phyloP scores from a whole-genome alignment of 495 filamentous ascomycete species.

The Lineolata rhizophorae region DNA sequence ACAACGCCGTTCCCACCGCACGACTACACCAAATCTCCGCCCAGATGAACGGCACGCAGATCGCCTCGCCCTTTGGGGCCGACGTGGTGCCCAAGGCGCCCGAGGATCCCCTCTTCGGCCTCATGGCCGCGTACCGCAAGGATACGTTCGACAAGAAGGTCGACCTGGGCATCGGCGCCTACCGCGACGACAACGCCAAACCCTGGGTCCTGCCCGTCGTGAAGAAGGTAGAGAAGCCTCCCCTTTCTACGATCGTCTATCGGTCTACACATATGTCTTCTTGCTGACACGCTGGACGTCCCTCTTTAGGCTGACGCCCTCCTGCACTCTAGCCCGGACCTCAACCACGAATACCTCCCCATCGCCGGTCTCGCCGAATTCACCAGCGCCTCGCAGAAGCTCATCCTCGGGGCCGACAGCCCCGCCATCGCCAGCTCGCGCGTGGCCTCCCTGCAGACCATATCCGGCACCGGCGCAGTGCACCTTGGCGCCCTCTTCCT shows the following conservation, averaged over 20 bases:
- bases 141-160: conserved; percentile 76
- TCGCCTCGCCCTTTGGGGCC: conserved; percentile 47
- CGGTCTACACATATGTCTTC: background rate
- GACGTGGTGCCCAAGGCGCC: conserved; percentile 74
- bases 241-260: conserved; percentile 1
- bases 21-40: too few species aligned
- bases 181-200: conserved; percentile 85
- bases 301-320: conserved; percentile 59
- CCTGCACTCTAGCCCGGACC: conserved; percentile 61
- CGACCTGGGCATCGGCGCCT: conserved; percentile 90
- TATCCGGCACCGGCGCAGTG: conserved; percentile 82
- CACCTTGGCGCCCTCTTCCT: conserved; percentile 81
- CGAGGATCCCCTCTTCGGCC: conserved; percentile 85
- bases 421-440: conserved; percentile 70
- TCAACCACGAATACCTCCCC: conserved; percentile 97
- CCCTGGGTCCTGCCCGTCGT: conserved; percentile 97
- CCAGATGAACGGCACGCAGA: too few species aligned
- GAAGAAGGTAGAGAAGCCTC: conserved; percentile 45
- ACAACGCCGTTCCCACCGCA: too few species aligned
- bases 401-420: conserved; percentile 63
- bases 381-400: conserved; percentile 69
- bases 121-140: conserved; percentile 72
- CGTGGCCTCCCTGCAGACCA: conserved; percentile 28
- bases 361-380: conserved; percentile 75
- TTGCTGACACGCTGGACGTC: conserved; percentile 4